Base-by-base conservation (phyloP, 2,329 filamentous ascomycete species). In the Epichloe sibirici region DNA sequence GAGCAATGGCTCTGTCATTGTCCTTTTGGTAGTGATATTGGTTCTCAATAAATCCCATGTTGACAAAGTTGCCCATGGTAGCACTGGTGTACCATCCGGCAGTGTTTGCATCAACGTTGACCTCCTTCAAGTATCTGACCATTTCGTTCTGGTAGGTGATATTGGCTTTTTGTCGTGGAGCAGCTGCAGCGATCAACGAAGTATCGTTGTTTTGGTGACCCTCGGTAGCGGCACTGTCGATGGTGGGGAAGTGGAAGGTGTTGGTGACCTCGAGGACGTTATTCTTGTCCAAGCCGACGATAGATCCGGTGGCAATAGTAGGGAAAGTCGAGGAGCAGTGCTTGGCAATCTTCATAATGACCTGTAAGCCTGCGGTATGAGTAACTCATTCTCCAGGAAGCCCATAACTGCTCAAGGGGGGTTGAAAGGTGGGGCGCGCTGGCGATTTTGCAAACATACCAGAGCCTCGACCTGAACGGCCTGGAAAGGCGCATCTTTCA, bases 81-180 rank as follows among this genome's bases (percentile, higher is more conserved):
- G 90, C 89, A 74, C 90, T 96, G 55, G 90, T 96, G 75, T 98
- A 98, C 90, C 90, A 98, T 64, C 93, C 93, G 55, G 95, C 89
- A 65, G 89, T 94, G 77, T 97, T 95, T 59, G 93, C 93, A 69
- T 98, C 93, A 55, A 97, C 88, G 70, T 97, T 98, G 65, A 98
- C 93, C 73, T 97, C 93, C 69, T 91, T 86, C 57, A 97, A 75
- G 71, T 93, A 90, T 66, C 90, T 87, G 71, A 98, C 91, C 91
- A 97, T 97, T 72, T 98, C 93, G 59, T 82, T 85, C 74, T 95
- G 88, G 74, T 98, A 97, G 61, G 77, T 73, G 23, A 85, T 78
- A 70, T 95, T 96, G 64, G 86, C 81, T 77, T 97, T 97, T 59
- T 90, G 86, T 61, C 93, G 85, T 59, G 93, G 93, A 46, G 93